Conservation (phyloP, 352 stramenopile genomes). For the Phytophthora brassicae region DNA sequence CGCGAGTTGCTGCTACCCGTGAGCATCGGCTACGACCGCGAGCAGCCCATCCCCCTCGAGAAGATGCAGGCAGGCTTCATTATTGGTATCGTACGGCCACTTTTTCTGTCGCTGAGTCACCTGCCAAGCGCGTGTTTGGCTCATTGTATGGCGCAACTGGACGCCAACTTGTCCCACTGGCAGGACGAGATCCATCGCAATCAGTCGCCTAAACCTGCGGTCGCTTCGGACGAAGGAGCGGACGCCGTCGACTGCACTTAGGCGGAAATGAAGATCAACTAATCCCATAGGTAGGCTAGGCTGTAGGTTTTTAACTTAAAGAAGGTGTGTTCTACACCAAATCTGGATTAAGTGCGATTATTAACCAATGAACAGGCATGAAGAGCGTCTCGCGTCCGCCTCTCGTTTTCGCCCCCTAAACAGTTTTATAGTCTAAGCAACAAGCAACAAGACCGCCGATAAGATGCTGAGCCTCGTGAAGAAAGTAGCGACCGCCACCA, state of each 20-base stretch:
- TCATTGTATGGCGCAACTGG: slow-evolving; percentile 68
- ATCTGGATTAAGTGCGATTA: slow-evolving; percentile 10
- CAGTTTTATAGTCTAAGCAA: slow-evolving; percentile 23
- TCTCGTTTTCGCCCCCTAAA: slow-evolving; percentile 30
- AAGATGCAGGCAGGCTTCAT: slow-evolving; percentile 95
- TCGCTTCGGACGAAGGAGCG: slow-evolving; percentile 13
- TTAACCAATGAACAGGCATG: slow-evolving; percentile 9
- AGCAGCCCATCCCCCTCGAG: slow-evolving; percentile 82
- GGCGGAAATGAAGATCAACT: too few relatives aligned
- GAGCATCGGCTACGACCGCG: slow-evolving; percentile 89
- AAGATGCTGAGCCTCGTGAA: slow-evolving; percentile 81
- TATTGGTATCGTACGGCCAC: slow-evolving; percentile 88
- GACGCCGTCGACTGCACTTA: slow-evolving; percentile 16
- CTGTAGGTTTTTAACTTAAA: slow-evolving; percentile 7
- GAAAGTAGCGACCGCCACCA: slow-evolving; percentile 57
- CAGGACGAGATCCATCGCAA: slow-evolving; percentile 64
- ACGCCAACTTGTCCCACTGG: slow-evolving; percentile 70
- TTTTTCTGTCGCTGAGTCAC: slow-evolving; percentile 62
- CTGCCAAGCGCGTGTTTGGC: slow-evolving; percentile 52
- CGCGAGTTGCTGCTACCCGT: slow-evolving; percentile 81
- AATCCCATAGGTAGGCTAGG: slow-evolving; percentile 18
- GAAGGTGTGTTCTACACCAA: background rate
- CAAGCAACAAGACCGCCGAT: slow-evolving; percentile 2
- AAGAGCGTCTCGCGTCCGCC: slow-evolving; percentile 5
- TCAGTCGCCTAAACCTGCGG: slow-evolving; percentile 19